Percentiles rank a stretch among this genome's conserved stretches.
Evolutionary conservation across 2,329 filamentous ascomycete genomes (phyloP).

Genomic region (Claviceps maximensis): DNA sequence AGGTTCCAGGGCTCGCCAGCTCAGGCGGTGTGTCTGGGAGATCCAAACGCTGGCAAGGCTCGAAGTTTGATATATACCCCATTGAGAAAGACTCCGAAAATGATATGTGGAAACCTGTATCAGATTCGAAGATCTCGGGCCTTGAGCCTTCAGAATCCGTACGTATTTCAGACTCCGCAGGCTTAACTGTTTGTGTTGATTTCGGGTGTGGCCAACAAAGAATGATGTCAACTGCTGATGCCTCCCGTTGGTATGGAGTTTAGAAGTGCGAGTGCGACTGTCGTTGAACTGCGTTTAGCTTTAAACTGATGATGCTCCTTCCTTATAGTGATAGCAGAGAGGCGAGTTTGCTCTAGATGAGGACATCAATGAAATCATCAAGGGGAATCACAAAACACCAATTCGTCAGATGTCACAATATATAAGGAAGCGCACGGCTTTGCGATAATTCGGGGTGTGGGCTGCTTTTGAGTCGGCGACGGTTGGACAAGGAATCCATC

Average conservation of each 20-base stretch:
- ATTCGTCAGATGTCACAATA: not conserved
- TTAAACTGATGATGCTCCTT: not conserved
- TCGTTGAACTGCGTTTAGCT: not conserved
- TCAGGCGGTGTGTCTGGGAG: constrained; percentile 42
- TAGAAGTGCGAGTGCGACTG: not conserved
- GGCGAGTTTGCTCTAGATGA: not conserved
- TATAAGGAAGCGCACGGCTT: not conserved
- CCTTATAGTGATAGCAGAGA: not conserved
- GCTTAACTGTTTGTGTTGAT: not conserved
- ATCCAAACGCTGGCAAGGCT: constrained; percentile 36
- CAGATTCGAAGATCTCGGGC: not conserved
- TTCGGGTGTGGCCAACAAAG: not conserved
- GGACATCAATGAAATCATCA: not conserved
- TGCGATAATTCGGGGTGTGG: constrained; percentile 7
- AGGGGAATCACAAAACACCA: not conserved
- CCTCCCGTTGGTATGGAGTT: not conserved
- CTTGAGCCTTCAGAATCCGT: not conserved
- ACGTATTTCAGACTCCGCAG: not conserved
- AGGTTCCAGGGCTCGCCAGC: constrained; percentile 37
- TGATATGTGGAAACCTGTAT: not conserved
- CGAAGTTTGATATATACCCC: constrained; percentile 39
- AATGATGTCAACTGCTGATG: not conserved
- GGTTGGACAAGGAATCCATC: constrained; percentile 3
- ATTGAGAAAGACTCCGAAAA: constrained; percentile 30
- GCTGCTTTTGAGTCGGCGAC: constrained; percentile 13